Base-by-base conservation (phyloP, 352 stramenopile genomes). In the Peronospora destructor region DNA sequence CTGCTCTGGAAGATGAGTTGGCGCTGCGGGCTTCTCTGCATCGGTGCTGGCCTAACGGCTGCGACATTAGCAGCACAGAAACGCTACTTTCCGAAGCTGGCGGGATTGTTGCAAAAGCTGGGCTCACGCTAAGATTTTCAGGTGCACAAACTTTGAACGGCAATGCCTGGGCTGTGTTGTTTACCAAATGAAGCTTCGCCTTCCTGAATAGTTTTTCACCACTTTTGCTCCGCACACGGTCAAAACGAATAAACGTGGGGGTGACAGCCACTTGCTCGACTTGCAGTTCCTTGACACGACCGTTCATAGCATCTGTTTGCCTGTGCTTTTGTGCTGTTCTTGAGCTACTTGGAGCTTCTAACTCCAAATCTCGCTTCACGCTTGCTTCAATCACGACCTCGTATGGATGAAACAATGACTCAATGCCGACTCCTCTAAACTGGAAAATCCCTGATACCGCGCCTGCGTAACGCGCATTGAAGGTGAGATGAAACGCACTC, bases 381-480 rank as follows among this genome's bases (percentile, higher is more conserved):
- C 78, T 87, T 19, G 80, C 78, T 66, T 94, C 83, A 23, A 94
- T 83, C 16, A 94, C 55, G 16, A 91, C 71, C 72, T 94, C 83
- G 32, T 90, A 91, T 4, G 80, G 81, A 19, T 71, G 57, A 32
- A 79, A 81, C 11, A 91, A 54, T 8, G 68, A 72, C 21, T 91
- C 61, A 28, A 73, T 42, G 0, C 76, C 80, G 25, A 94, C 70
- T 19, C 71, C 82, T 50, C 83, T 66, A 37, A 94, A 94, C 57
- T 94, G 83, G 33, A 94, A 91, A n/a, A 94, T 87, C 0, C 78
- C 83, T 0, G 83, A 76, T 6, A 84, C 76, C 25, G 82, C 78
- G 13, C 83, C 83, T 6, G 65, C 49, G 10, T 71, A 65, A 16
- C 55, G 63, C 7, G 83, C 83, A 14, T 64, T 63, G 35, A 94